Evolutionary conservation across 2,329 filamentous ascomycete genomes (phyloP).

Genomic region (Blumeriella jaapii): DNA sequence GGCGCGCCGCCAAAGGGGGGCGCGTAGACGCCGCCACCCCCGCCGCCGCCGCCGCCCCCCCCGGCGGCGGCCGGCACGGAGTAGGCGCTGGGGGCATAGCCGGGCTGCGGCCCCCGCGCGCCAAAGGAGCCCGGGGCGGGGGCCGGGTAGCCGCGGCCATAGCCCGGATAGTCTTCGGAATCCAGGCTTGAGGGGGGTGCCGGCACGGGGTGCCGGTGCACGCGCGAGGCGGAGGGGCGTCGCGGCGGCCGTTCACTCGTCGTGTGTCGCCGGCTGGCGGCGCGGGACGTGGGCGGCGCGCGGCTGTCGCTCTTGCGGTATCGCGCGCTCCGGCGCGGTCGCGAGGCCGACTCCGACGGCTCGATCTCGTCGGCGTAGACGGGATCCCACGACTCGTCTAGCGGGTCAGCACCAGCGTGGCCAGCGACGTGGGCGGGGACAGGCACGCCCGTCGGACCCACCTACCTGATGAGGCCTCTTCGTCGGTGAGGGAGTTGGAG

Average conservation of each 20-base stretch:
- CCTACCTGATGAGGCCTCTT: conserved; percentile 24
- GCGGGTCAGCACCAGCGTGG: conserved; percentile 30
- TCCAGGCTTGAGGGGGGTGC: conserved; percentile 51
- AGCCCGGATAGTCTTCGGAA: conserved; percentile 48
- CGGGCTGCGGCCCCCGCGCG: conserved; percentile 19
- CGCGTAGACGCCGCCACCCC: too few relatives aligned
- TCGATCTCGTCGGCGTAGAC: conserved; percentile 39
- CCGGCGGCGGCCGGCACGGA: conserved; percentile 14
- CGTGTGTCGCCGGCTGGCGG: conserved; percentile 29
- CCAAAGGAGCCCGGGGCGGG: conserved; percentile 23
- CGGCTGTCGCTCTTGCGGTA: conserved; percentile 24
- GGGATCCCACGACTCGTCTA: conserved; percentile 25
- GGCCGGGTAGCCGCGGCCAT: conserved; percentile 31
- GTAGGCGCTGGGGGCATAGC: conserved; percentile 24
- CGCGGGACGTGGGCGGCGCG: conserved; percentile 30
- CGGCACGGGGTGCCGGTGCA: conserved; percentile 34
- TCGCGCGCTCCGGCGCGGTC: conserved; percentile 17
- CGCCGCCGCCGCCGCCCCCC: too few relatives aligned
- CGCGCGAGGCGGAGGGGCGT: conserved; percentile 29
- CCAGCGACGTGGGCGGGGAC: conserved; percentile 27
- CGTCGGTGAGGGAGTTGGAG: conserved; percentile 23
- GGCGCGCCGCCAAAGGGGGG: conserved; percentile 21
- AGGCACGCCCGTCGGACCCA: conserved; percentile 24
- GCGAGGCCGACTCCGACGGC: conserved; percentile 48
- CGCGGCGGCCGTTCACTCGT: conserved; percentile 27